These are phyloP conservation scores for Colletotrichum destructivum DNA, from an alignment of 2,329 filamentous ascomycete genomes.

Conservation along the genomic window DNA sequence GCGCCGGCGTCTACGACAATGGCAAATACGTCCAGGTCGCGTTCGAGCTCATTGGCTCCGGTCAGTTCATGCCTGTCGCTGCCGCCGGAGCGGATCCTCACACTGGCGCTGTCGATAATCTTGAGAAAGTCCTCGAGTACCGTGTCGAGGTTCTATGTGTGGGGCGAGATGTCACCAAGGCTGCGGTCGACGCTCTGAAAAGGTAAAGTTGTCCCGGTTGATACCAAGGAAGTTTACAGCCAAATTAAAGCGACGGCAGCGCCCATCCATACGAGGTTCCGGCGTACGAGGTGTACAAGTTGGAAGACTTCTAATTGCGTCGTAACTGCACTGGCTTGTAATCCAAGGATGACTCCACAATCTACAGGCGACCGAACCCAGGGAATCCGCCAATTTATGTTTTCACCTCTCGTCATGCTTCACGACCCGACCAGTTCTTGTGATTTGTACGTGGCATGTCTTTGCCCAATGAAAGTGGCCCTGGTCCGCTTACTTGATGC, in stretches of 20 bases:
- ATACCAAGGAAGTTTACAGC: background rate
- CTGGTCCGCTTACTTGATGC: conserved; percentile 61
- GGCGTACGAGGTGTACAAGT: conserved; percentile 49
- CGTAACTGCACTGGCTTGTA: background rate
- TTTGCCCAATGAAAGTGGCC: background rate
- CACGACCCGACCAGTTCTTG: background rate
- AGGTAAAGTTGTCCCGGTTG: conserved; percentile 50
- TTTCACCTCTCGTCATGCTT: background rate
- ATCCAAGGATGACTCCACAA: conserved; percentile 3
- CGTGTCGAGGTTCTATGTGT: conserved; percentile 64
- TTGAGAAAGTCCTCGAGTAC: conserved; percentile 64
- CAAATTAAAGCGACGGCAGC: conserved; percentile 34
- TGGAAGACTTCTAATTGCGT: conserved; percentile 45
- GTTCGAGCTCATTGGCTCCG: conserved; percentile 55
- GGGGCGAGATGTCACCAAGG: conserved; percentile 56
- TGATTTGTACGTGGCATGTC: background rate
- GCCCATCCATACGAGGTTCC: conserved; percentile 49
- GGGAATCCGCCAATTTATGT: background rate
- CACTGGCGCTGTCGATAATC: conserved; percentile 59
- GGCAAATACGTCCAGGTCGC: conserved; percentile 48
- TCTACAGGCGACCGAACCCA: conserved; percentile 11
- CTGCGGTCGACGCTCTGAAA: conserved; percentile 65
- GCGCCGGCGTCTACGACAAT: conserved; percentile 46
- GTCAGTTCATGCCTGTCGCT: conserved; percentile 60
- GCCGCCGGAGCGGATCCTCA: conserved; percentile 61